A percentile compares a stretch with the other conserved stretches of the same genome.
phyloP scores from a whole-genome alignment of 2,329 filamentous ascomycete species.

The Triangularia setosa region DNA sequence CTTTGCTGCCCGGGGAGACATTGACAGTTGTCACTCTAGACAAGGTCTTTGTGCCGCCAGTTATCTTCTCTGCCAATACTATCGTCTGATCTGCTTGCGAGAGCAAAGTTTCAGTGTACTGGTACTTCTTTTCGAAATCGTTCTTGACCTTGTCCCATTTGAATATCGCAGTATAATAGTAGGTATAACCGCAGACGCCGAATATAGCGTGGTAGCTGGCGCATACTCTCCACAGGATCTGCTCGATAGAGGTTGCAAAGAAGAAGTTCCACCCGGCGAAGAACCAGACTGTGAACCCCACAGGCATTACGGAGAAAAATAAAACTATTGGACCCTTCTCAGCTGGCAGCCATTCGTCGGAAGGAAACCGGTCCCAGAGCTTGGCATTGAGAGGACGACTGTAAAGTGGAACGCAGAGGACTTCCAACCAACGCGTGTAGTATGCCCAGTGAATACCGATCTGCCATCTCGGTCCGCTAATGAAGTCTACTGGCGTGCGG shows the following conservation, averaged over 20 bases:
- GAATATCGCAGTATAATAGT: conserved; percentile 1
- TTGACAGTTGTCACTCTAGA: neutral
- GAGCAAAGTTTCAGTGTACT: neutral
- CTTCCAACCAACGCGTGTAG: conserved; percentile 20
- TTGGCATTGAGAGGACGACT: conserved; percentile 18
- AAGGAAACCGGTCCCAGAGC: conserved; percentile 27
- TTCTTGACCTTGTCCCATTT: neutral
- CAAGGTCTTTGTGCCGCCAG: neutral
- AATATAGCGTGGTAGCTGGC: conserved; percentile 19
- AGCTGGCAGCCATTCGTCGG: conserved; percentile 21
- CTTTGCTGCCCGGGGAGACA: neutral
- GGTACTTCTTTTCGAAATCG: neutral
- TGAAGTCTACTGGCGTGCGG: conserved; percentile 34
- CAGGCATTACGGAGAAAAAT: conserved; percentile 8
- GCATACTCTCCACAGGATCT: conserved; percentile 24
- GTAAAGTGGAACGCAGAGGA: conserved; percentile 17
- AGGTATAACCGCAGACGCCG: neutral
- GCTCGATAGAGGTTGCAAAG: conserved; percentile 25
- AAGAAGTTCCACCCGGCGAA: conserved; percentile 29
- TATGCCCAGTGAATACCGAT: conserved; percentile 26
- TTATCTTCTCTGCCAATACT: neutral
- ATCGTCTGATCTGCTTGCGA: neutral
- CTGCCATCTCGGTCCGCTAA: conserved; percentile 20
- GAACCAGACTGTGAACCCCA: conserved; percentile 20
- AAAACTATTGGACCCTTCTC: neutral